Evolutionary conservation across 148 eudicot genomes (phyloP), one percentile per base, ranked within the genome.

Genomic region (Polygonum aviculare): DNA sequence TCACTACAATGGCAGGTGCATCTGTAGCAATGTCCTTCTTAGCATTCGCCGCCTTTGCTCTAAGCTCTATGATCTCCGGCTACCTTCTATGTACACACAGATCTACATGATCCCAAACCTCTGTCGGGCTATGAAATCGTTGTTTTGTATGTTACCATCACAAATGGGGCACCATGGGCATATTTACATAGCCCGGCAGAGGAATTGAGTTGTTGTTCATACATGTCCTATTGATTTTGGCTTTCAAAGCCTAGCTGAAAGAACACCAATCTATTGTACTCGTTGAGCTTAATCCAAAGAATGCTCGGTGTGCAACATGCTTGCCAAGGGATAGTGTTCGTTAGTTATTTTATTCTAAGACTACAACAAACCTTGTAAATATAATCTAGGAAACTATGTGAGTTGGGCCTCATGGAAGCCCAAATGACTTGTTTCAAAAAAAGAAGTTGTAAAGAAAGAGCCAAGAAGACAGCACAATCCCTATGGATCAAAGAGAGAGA

Each of bases 1-100:
- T 95, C 78, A 87, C 99, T 7, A 77, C 80, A 47, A 88, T 86
- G 89, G 93, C 97, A 2, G 87, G 76, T 76, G 99, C 94, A 35
- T 90, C 99, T n/a, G 74, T 95, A n/a, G 83, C 86, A 35, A 86
- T 92, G 93, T 90, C 99, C 7, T 95, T 93, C 78, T 48, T 95
- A 36, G 98, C 96, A 33, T 95, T 95, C 83, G 19, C 77, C 21
- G 87, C 93, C 52, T 92, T 93, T 77, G 96, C 99, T 60, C 54
- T 86, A 18, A 93, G 97, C 87, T 91, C 97, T 73, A 84, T 95
- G 51, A 86, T 93, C 70, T 90, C 96, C 1, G 99, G 97, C 72
- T 88, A 90, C 88, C 83, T 87, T 77, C 89, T 93, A 80, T 91
- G 72, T 67, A 67, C 72, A 44, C 10, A 45, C 0, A 67, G 44